Evolutionary conservation across 2,329 filamentous ascomycete genomes (phyloP).

Genomic region (Leptographium wingfieldii): DNA sequence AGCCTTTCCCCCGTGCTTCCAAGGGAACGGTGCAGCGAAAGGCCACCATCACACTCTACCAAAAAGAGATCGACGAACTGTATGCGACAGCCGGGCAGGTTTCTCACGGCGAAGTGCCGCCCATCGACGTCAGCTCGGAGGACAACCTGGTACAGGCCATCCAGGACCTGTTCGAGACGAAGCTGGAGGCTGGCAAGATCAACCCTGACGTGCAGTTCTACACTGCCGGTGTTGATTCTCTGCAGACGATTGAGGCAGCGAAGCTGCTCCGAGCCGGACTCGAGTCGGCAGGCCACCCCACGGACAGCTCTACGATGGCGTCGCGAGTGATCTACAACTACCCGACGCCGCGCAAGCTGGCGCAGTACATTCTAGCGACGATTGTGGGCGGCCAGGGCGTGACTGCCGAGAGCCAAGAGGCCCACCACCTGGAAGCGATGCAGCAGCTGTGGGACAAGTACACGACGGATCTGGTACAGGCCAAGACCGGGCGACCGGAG

Average conservation of each 20-base stretch:
- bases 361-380: slow-evolving; percentile 17
- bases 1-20: slow-evolving; percentile 29
- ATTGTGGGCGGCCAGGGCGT: neutral
- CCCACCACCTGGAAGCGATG: slow-evolving; percentile 17
- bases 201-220: slow-evolving; percentile 25
- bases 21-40: slow-evolving; percentile 35
- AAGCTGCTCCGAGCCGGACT: slow-evolving; percentile 23
- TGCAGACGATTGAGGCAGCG: slow-evolving; percentile 26
- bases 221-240: slow-evolving; percentile 25
- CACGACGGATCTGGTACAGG: slow-evolving; percentile 18
- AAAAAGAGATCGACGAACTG: neutral
- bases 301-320: slow-evolving; percentile 22
- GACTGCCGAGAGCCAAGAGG: neutral
- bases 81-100: neutral
- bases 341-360: slow-evolving; percentile 23
- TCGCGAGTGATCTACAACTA: slow-evolving; percentile 27
- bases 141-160: slow-evolving; percentile 20
- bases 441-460: slow-evolving; percentile 23
- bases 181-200: slow-evolving; percentile 16
- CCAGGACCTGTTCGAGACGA: slow-evolving; percentile 17
- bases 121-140: slow-evolving; percentile 17
- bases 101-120: neutral
- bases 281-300: slow-evolving; percentile 17
- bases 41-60: slow-evolving; percentile 19
- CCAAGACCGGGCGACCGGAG: slow-evolving; percentile 15